A percentile compares a stretch with the other conserved stretches of the same genome.
These are phyloP conservation scores for Calophaca sinica DNA, from an alignment of 306 rosid genomes.

Conservation along the genomic window DNA sequence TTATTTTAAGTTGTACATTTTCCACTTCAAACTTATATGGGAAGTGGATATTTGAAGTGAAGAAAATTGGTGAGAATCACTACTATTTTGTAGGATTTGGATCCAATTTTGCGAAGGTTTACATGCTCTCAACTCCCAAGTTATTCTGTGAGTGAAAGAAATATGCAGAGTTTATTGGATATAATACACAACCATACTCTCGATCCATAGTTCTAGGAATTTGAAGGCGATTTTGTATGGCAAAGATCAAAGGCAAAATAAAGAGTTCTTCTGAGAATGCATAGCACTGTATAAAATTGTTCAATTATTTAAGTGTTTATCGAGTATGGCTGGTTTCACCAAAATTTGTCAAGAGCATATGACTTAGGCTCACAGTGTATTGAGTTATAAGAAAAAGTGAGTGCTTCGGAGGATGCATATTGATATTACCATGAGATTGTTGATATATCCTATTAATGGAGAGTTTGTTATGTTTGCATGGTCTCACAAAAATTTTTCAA, in stretches of 20 bases:
- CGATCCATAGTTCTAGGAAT: constrained; percentile 4
- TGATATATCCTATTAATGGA: constrained; percentile 1
- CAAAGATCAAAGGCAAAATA: background rate
- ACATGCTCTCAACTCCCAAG: background rate
- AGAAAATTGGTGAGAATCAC: constrained; percentile 4
- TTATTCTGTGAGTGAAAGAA: background rate
- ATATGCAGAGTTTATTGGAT: constrained; percentile 11
- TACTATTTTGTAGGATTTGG: constrained; percentile 9
- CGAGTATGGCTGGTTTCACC: background rate
- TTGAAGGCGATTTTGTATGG: constrained; percentile 10
- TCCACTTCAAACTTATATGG: constrained; percentile 15
- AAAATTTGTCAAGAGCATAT: background rate
- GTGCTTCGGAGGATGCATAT: constrained; percentile 1
- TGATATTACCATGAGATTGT: background rate
- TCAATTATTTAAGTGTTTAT: constrained; percentile 21
- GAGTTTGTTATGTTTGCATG: background rate
- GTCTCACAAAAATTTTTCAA: background rate
- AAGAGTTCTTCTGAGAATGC: constrained; percentile 14
- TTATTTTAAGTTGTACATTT: constrained; percentile 1
- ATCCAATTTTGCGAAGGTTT: constrained; percentile 1
- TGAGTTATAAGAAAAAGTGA: constrained; percentile 13
- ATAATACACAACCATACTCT: constrained; percentile 3
- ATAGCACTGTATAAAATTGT: background rate
- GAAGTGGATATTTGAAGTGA: background rate
- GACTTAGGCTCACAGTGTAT: background rate